phyloP scores from a whole-genome alignment of 1,284 basidiomycete genomes.

The Heliocybe sulcata region DNA sequence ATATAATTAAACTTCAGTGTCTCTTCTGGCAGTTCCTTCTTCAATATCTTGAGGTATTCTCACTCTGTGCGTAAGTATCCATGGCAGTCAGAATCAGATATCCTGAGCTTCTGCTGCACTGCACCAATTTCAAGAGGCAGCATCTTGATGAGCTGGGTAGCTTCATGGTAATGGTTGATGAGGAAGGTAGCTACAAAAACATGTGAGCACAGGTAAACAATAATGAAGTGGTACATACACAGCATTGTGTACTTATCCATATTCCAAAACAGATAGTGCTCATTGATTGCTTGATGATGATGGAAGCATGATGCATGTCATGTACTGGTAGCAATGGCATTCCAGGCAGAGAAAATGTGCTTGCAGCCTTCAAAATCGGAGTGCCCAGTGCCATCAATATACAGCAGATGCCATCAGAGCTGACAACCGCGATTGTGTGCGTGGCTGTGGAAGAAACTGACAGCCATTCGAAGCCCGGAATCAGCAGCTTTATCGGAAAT shows the following conservation, averaged over 20 bases:
- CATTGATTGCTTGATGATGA: constrained; percentile 17
- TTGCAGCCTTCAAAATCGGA: constrained; percentile 25
- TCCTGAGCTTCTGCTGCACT: constrained; percentile 4
- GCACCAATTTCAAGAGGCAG: neutral
- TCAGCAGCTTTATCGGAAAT: constrained; percentile 5
- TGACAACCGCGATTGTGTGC: constrained; percentile 23
- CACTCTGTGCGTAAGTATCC: constrained; percentile 10
- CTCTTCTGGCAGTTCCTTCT: constrained; percentile 10
- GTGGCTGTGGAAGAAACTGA: constrained; percentile 25
- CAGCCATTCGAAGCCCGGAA: constrained; percentile 9
- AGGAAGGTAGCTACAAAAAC: constrained; percentile 13
- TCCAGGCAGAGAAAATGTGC: constrained; percentile 21
- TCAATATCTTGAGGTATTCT: constrained; percentile 12
- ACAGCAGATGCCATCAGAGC: constrained; percentile 17
- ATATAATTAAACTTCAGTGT: constrained; percentile 13
- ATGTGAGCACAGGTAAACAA: neutral
- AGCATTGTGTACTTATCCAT: neutral
- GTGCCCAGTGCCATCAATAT: constrained; percentile 17
- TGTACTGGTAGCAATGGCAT: constrained; percentile 18
- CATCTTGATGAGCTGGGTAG: neutral
- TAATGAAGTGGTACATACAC: constrained; percentile 1
- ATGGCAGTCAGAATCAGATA: constrained; percentile 9
- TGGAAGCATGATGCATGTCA: constrained; percentile 21
- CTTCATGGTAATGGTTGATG: constrained; percentile 18
- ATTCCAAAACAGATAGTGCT: neutral